Evolutionary conservation across 1,139 yeast species (phyloP).

Genomic region (Taphrina confusa): DNA sequence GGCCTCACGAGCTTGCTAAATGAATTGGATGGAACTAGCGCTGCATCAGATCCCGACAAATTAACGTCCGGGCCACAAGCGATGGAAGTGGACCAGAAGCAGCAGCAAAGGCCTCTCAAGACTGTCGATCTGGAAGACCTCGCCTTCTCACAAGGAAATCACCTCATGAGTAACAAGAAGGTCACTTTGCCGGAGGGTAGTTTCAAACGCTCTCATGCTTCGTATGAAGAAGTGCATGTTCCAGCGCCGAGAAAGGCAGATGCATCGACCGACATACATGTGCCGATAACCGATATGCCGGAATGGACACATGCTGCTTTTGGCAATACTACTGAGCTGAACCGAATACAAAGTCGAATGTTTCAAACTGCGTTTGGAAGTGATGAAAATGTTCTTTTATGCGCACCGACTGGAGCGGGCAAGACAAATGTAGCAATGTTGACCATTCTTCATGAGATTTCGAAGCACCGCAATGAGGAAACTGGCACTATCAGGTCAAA

Average conservation of each 20-base stretch:
- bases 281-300: slow-evolving; percentile 67
- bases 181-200: slow-evolving; percentile 82
- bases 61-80: slow-evolving; percentile 43
- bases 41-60: slow-evolving; percentile 41
- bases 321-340: slow-evolving; percentile 65
- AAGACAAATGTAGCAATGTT: slow-evolving; percentile 94
- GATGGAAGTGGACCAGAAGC: slow-evolving; percentile 44
- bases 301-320: slow-evolving; percentile 80
- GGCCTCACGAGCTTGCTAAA: slow-evolving; percentile 47
- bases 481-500: slow-evolving; percentile 52
- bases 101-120: slow-evolving; percentile 28
- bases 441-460: slow-evolving; percentile 64
- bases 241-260: slow-evolving; percentile 66
- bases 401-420: slow-evolving; percentile 99
- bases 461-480: slow-evolving; percentile 54
- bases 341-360: slow-evolving; percentile 80
- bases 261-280: slow-evolving; percentile 51
- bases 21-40: slow-evolving; percentile 43
- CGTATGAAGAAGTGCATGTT: slow-evolving; percentile 83
- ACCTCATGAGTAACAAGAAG: slow-evolving; percentile 64
- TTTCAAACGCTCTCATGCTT: slow-evolving; percentile 67
- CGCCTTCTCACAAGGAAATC: slow-evolving; percentile 71
- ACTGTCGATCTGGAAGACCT: slow-evolving; percentile 65
- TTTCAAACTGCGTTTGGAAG: slow-evolving; percentile 71
- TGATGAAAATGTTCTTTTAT: slow-evolving; percentile 72